phyloP scores from a whole-genome alignment of 768 basidiomycete genomes.

The Tricholoma hemisulphureum region DNA sequence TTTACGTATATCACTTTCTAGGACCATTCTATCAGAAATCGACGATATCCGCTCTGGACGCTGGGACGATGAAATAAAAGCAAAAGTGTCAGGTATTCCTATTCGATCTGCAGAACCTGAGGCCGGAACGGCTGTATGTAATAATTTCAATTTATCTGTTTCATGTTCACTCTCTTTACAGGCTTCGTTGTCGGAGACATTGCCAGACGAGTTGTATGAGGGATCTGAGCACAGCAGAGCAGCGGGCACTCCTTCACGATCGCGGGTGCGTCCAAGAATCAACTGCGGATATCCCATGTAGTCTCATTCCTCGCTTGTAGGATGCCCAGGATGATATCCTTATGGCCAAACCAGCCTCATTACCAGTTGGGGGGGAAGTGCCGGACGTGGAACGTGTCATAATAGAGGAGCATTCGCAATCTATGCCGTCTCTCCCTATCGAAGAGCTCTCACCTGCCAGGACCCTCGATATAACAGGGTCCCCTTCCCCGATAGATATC shows the following conservation, averaged over 20 bases:
- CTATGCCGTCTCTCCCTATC: not conserved
- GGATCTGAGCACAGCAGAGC: slow-evolving; percentile 37
- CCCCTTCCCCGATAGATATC: not conserved
- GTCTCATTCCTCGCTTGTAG: not conserved
- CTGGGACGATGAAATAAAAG: slow-evolving; percentile 55
- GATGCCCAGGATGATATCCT: not conserved
- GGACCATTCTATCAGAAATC: slow-evolving; percentile 70
- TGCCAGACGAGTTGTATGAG: slow-evolving; percentile 25
- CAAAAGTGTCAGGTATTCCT: slow-evolving; percentile 25
- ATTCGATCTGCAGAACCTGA: slow-evolving; percentile 2
- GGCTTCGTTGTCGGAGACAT: slow-evolving; percentile 8
- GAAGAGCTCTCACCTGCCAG: not conserved
- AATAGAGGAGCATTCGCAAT: not conserved
- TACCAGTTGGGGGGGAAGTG: not conserved
- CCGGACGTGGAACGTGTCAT: not conserved
- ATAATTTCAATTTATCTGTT: not conserved
- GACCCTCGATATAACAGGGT: not conserved
- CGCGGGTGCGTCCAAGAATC: slow-evolving; percentile 17
- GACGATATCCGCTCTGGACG: slow-evolving; percentile 68
- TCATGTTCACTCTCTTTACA: not conserved
- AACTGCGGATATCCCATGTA: not conserved
- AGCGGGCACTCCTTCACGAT: slow-evolving; percentile 29
- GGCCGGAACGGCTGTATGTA: slow-evolving; percentile 4
- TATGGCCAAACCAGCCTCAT: not conserved
- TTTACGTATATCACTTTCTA: slow-evolving; percentile 24